Base-by-base conservation (phyloP, 805 yeast species). In the Sugiyamaella boreocaroliniensis region DNA sequence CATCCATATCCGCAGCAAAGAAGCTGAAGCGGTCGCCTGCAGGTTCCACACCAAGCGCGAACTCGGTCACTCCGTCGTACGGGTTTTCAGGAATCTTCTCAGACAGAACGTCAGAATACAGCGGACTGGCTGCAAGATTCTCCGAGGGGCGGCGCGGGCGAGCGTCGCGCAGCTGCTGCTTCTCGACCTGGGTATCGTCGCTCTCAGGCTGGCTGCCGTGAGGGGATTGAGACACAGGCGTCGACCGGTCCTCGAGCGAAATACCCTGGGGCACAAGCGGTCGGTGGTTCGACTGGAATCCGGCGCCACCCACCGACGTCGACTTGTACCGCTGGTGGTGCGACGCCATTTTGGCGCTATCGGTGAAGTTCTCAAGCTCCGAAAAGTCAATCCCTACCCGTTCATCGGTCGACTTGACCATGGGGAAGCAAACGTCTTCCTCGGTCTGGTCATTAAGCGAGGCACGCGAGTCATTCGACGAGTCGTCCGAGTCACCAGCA, bases 381-480 rank as follows among this genome's bases (percentile, higher is more conserved):
- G 82, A 89, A 63, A 92, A 89, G 68, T 92, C 96, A 59, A 93
- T 87, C 15, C 96, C 97, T 55, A 82, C 82, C 43, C 79, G 59
- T 22, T 80, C 73, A 12, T 75, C 73, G 52, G 77, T 80, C 55
- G 84, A 85, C 3, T 86, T 82, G 48, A 81, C 72, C 88, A 89
- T 85, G 1, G 98, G 98, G 70, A 90, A 90, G 74, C 98, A 92
- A 45, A 92, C 99, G 77, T 92, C 97, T 64, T 92, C 98, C 0
- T 96, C 89, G 64, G 89, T 96, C 64, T 89, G 97, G 0, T 89
- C 97, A 61, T 87, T 95, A 3, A 65, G 51, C 16, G 66, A 58
- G 29, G 58, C 60, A 40, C 63, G 63, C 8, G 71, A 65, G 18
- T 60, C 70, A 9, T 64, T 62, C 20, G 64, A 68, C 16, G 60